Conservation (phyloP, 2,329 filamentous ascomycete genomes). For the Neonectria sp. region DNA sequence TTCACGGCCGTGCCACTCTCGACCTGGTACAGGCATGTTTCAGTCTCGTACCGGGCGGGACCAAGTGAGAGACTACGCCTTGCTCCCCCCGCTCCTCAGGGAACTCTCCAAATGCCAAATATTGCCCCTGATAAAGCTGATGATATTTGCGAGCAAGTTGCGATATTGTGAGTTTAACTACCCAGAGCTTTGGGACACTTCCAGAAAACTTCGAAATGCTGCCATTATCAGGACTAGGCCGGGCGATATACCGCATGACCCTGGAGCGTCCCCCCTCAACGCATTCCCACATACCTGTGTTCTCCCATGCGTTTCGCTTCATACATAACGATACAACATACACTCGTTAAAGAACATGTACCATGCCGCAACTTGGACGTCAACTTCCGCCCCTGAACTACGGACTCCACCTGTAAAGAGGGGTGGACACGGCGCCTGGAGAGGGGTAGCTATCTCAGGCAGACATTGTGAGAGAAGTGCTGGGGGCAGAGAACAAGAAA, state of each 20-base stretch:
- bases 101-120: constrained; percentile 2
- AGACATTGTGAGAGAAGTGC: constrained; percentile 28
- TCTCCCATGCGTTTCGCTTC: constrained; percentile 9
- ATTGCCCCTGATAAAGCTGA: neutral
- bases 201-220: constrained; percentile 1
- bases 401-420: constrained; percentile 23
- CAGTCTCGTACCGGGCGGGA: constrained; percentile 25
- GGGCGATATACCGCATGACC: neutral
- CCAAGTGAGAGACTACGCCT: constrained; percentile 8
- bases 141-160: neutral
- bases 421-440: constrained; percentile 25
- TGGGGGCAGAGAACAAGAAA: constrained; percentile 3
- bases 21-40: constrained; percentile 29
- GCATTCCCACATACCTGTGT: neutral
- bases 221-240: neutral
- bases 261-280: neutral
- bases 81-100: constrained; percentile 1
- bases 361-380: constrained; percentile 22
- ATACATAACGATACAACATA: neutral
- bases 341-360: neutral
- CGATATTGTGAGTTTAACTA: neutral
- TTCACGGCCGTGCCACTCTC: constrained; percentile 18
- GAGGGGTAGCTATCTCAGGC: constrained; percentile 29
- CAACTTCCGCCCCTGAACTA: constrained; percentile 23
- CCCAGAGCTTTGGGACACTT: neutral